Evolutionary conservation across 176 grass and related monocot species (phyloP), one percentile per base, ranked within the genome.

Genomic region (Bothriochloa decipiens): DNA sequence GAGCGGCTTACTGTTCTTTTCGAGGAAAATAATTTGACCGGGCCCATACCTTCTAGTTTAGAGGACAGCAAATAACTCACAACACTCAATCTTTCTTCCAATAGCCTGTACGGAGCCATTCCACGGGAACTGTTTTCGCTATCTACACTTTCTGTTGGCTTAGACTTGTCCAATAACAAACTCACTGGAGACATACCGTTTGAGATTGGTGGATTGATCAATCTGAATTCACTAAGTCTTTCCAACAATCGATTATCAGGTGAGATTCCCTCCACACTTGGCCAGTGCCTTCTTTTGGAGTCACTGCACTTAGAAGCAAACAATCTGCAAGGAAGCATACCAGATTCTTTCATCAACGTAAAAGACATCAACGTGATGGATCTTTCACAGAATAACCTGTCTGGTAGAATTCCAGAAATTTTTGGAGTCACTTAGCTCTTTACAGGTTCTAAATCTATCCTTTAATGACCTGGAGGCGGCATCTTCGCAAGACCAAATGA

Each of bases 311-410:
- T 91, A 68, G 83, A 85, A 57, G 70, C 12, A 11, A 87, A 91
- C 22, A n/a, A 37, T 15, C 71, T 87, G 11, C n/a, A 22, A 0
- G 68, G 84, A 20, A 68, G 65, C 33, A 84, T 87, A 8, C 80
- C 89, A 74, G 1, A 23, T 27, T 16, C 77, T 15, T 42, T 90
- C 26, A 65, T 35, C 12, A 65, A 11, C 11, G 61, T 90, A 27
- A 14, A 11, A 41, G 78, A 47, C 43, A 55, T 91, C 13, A 26
- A 73, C n/a, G 65, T 69, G n/a, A 65, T 87, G 35, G 82, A 91
- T 80, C 37, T 87, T 15, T 91, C 89, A 1, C 84, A 83, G n/a
- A 91, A 91, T 65, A 65, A 77, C 36, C 17, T 91, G 17, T 72
- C 66, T 2, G 89, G 89, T 50, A 41, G 32, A 28, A 73, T 91